A percentile compares a stretch with the other conserved stretches of the same genome.
Evolutionary conservation across 106 monocot species (phyloP).

Genomic region (Posidonia australis): DNA sequence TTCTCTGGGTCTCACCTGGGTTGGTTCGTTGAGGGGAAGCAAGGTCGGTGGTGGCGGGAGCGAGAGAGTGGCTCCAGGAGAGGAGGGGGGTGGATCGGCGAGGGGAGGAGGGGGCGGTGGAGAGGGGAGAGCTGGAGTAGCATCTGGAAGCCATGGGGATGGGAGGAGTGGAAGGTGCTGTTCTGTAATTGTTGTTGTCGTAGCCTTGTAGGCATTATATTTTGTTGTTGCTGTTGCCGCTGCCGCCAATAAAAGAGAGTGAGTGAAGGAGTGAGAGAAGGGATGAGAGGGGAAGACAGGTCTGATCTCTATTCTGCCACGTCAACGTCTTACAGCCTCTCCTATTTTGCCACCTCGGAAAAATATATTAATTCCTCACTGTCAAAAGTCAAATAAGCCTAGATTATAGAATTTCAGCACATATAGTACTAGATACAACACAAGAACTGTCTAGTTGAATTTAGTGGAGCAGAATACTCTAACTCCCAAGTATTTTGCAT

Average conservation of each 20-base stretch:
- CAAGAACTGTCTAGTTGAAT: too few species aligned
- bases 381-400: too few species aligned
- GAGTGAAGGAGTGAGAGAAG: too few species aligned
- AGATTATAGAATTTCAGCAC: too few species aligned
- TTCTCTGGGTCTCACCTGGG: neutral
- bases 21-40: neutral
- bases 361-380: too few species aligned
- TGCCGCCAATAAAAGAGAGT: neutral
- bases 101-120: constrained; percentile 11
- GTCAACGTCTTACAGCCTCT: constrained; percentile 21
- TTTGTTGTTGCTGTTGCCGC: neutral
- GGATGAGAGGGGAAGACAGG: constrained; percentile 12
- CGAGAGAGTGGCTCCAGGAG: neutral
- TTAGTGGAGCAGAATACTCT: too few species aligned
- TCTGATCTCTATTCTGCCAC: constrained; percentile 62
- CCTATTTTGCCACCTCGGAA: constrained; percentile 2
- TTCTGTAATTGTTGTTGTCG: neutral
- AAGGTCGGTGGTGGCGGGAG: neutral
- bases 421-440: too few species aligned
- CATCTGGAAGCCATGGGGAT: constrained; percentile 31
- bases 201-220: neutral
- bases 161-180: neutral
- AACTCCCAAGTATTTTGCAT: too few species aligned
- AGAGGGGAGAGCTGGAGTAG: constrained; percentile 30
- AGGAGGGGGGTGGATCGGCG: constrained; percentile 2